Conservation (phyloP, 2,329 filamentous ascomycete species). For the Teratosphaeria nubilosa region DNA sequence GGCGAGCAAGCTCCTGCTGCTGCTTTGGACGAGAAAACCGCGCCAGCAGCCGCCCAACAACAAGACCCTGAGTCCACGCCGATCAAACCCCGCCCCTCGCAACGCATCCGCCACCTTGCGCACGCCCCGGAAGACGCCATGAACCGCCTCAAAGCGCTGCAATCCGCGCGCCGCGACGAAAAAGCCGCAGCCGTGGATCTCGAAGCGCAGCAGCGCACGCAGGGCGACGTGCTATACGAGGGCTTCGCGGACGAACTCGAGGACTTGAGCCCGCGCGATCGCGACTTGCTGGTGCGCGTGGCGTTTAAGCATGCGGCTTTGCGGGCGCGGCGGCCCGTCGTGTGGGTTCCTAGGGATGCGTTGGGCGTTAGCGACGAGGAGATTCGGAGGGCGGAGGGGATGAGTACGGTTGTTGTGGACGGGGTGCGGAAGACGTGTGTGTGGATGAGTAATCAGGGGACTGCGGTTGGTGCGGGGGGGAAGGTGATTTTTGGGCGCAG, state of each 20-base stretch:
- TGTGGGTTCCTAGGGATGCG: slow-evolving; percentile 91
- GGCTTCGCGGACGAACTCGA: slow-evolving; percentile 88
- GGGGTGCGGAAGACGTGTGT: slow-evolving; percentile 38
- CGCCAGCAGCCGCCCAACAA: no score
- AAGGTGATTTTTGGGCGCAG: slow-evolving; percentile 44
- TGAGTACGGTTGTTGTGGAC: slow-evolving; percentile 47
- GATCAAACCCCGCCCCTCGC: neutral
- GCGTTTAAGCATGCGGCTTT: slow-evolving; percentile 88
- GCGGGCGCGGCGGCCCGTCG: slow-evolving; percentile 70
- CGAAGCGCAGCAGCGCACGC: neutral
- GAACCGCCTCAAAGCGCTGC: neutral
- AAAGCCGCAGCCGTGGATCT: neutral
- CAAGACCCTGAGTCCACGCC: no score
- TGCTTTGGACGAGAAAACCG: neutral
- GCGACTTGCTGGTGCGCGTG: slow-evolving; percentile 72
- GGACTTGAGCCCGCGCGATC: slow-evolving; percentile 80
- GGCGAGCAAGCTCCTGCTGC: slow-evolving; percentile 28
- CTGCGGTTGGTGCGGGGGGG: slow-evolving; percentile 72
- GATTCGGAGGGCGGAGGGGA: slow-evolving; percentile 63
- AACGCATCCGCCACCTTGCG: neutral
- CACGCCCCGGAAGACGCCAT: neutral
- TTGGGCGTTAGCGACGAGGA: slow-evolving; percentile 88
- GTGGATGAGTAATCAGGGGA: slow-evolving; percentile 91
- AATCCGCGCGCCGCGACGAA: neutral
- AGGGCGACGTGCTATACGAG: slow-evolving; percentile 69